These are phyloP conservation scores for Dendrocalamus sinicus DNA, from an alignment of 176 grass and related monocot genomes.

Conservation along the genomic window DNA sequence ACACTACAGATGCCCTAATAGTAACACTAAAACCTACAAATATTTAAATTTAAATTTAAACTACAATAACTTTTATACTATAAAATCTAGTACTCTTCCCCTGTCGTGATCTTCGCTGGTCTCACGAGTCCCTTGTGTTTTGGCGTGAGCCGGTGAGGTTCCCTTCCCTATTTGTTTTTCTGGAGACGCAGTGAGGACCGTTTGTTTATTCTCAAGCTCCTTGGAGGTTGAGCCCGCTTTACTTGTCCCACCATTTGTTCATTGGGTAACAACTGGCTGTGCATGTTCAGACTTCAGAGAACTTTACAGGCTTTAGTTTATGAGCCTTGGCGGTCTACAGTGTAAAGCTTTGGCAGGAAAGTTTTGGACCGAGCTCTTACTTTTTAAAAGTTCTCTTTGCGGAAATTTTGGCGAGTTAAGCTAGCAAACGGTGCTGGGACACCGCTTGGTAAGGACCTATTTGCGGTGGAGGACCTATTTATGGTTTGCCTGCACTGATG, in stretches of 20 bases:
- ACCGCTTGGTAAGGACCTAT: background rate
- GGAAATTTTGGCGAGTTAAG: background rate
- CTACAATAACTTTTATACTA: too few relatives aligned
- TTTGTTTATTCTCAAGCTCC: background rate
- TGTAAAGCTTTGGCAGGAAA: constrained; percentile 8
- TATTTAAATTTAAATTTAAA: too few relatives aligned
- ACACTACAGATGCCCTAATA: too few relatives aligned
- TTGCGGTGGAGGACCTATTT: too few relatives aligned
- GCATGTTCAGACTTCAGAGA: constrained; percentile 1
- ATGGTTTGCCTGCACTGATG: too few relatives aligned
- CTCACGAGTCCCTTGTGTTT: background rate
- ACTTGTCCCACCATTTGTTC: constrained; percentile 30
- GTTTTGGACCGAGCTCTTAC: background rate
- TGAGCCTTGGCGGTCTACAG: background rate
- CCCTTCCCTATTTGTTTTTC: background rate
- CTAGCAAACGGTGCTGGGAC: background rate
- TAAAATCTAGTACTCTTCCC: too few relatives aligned
- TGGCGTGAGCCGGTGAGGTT: background rate
- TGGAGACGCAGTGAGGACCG: background rate
- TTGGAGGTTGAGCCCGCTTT: constrained; percentile 28
- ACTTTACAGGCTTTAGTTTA: constrained; percentile 37
- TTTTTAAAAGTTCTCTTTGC: constrained; percentile 29
- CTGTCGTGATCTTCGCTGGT: background rate
- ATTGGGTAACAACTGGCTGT: constrained; percentile 34
- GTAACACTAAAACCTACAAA: too few relatives aligned